Conservation (phyloP, 768 basidiomycete species). For the Asterophora lycoperdoides region DNA sequence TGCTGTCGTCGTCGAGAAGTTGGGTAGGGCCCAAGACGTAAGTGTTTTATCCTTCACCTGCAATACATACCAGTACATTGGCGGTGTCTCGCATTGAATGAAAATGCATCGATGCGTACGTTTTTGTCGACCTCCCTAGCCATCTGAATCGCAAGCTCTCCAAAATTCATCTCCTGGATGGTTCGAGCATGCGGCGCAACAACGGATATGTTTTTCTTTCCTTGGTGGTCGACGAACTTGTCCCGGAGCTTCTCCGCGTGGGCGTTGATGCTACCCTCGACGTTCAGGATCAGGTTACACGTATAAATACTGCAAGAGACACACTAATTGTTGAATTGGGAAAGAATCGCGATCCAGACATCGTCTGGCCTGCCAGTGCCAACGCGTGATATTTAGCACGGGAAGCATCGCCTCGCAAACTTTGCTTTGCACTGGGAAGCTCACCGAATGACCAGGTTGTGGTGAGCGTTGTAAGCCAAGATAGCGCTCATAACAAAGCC, state of each 20-base stretch:
- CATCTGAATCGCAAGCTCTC: conserved; percentile 25
- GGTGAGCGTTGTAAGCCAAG: too few relatives aligned
- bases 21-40: conserved; percentile 1
- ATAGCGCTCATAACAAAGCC: too few relatives aligned
- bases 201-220: conserved; percentile 27
- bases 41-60: conserved; percentile 1
- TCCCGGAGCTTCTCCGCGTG: conserved; percentile 29
- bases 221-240: conserved; percentile 32
- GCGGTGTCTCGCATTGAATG: too few relatives aligned
- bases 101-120: conserved; percentile 6
- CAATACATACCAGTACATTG: not conserved
- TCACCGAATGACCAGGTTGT: too few relatives aligned
- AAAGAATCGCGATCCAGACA: too few relatives aligned
- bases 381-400: too few relatives aligned
- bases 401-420: too few relatives aligned
- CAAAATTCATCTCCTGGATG: conserved; percentile 27
- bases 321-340: too few relatives aligned
- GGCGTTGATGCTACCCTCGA: conserved; percentile 17
- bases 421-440: too few relatives aligned
- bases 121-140: conserved; percentile 20
- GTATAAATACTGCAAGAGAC: too few relatives aligned
- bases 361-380: too few relatives aligned
- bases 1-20: conserved; percentile 4
- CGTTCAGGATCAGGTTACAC: too few relatives aligned
- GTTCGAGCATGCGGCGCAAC: conserved; percentile 1